Base-by-base conservation (phyloP, 352 stramenopile genomes). In the Pythium aristosporum region DNA sequence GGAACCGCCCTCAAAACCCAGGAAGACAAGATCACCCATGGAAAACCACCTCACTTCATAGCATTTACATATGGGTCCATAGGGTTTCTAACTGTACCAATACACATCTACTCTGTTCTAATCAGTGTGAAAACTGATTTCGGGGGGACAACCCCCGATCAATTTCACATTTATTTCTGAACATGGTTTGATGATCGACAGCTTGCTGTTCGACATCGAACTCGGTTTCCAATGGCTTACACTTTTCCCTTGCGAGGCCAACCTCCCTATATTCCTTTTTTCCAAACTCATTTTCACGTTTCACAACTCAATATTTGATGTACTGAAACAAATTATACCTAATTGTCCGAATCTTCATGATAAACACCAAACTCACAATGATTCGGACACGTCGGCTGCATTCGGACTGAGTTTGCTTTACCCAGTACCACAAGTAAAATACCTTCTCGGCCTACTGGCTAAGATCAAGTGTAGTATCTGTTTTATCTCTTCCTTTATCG, bases 111-210 rank as follows among this genome's bases (percentile, higher is more conserved):
- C 91, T 92, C 83, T 94, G 85, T 92, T 94, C 86, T 95, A 91
- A 92, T 92, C 85, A 94, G 81, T 91, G 82, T 91, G 85, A 92
- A 91, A 92, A 92, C 83, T 92, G 82, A 88, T 90, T 90, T 89
- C 71, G 65, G 61, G 68, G 61, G 58, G 68, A 81, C 75, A 74
- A 71, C 56, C 65, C 52, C 56, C 67, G 71, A 72, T 77, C 65
- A 73, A 82, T 91, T 93, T 91, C 79, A 91, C 81, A 87, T 88
- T 87, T 74, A 92, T 91, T 92, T 91, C 84, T 87, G 73, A 37
- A 79, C 60, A 50, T 34, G 16, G 37, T 50, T 39, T 46, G 30
- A 10, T 41, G 6, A 36, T 70, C 12, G 12, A 28, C 46, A 65
- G 73, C 73, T 81, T 81, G 71, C 68, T 76, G 58, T 39, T 13